Evolutionary conservation across 2,329 filamentous ascomycete species (phyloP).

Genomic region (Hypoxylon sp.): DNA sequence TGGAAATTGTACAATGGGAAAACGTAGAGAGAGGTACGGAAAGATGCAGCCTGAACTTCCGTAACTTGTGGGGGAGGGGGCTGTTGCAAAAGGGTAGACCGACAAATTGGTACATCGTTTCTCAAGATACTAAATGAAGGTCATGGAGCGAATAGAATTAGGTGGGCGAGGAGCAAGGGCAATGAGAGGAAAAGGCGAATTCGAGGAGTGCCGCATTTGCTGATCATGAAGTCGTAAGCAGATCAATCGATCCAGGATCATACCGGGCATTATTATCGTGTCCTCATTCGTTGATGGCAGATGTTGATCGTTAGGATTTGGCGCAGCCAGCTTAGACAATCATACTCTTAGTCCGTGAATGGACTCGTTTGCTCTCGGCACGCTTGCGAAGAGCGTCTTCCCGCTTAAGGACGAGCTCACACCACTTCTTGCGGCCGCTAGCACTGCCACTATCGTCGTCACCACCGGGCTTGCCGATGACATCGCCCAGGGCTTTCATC

Average conservation of each 20-base stretch:
- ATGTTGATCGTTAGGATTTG: conserved; percentile 25
- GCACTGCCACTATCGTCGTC: conserved; percentile 62
- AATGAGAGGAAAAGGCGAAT: conserved; percentile 4
- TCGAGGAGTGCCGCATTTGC: conserved; percentile 19
- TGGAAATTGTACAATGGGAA: conserved; percentile 24
- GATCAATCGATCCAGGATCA: conserved; percentile 31
- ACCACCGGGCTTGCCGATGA: conserved; percentile 70
- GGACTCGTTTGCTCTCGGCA: conserved; percentile 66
- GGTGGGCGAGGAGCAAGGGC: background rate
- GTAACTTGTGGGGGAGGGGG: conserved; percentile 11
- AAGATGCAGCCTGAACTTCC: conserved; percentile 19
- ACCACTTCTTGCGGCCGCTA: conserved; percentile 72
- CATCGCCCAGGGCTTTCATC: conserved; percentile 89
- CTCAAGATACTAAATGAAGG: conserved; percentile 16
- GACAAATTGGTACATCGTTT: conserved; percentile 5
- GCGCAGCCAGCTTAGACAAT: conserved; percentile 58
- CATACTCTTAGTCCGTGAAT: conserved; percentile 72
- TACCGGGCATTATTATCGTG: conserved; percentile 40
- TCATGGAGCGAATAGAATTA: conserved; percentile 4
- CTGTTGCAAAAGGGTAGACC: conserved; percentile 1
- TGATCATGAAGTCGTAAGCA: conserved; percentile 40
- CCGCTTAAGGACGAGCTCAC: conserved; percentile 75
- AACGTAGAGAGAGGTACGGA: conserved; percentile 4
- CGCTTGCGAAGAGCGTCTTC: conserved; percentile 72
- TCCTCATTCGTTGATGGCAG: conserved; percentile 36